phyloP scores from a whole-genome alignment of 768 basidiomycete species.

The Hysterangium stoloniferum region DNA sequence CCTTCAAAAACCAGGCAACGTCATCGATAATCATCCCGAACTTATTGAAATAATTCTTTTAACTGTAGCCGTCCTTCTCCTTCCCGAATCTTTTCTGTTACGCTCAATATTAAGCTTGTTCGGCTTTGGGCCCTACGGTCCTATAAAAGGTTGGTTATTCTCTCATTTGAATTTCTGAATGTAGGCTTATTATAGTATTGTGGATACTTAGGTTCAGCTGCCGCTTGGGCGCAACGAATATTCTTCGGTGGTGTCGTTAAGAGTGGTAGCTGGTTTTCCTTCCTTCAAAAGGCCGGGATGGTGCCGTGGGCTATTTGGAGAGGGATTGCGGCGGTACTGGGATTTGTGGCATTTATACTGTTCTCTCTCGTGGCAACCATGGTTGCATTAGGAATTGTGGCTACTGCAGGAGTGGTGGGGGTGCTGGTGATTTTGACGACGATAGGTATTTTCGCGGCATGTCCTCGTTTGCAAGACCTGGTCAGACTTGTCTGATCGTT shows the following conservation, averaged over 20 bases:
- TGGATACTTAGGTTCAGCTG: conserved; percentile 28
- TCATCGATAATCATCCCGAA: conserved; percentile 30
- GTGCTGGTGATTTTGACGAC: too few species aligned
- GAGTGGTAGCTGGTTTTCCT: conserved; percentile 29
- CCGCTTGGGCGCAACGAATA: conserved; percentile 28
- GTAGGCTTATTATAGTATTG: too few species aligned
- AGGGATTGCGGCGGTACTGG: too few species aligned
- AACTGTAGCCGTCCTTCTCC: conserved; percentile 18
- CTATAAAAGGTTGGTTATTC: background rate
- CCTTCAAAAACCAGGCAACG: too few species aligned
- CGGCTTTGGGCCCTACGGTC: conserved; percentile 25
- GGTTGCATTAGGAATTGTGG: too few species aligned
- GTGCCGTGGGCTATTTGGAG: too few species aligned
- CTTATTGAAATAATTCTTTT: conserved; percentile 22
- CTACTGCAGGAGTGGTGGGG: too few species aligned
- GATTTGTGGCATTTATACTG: too few species aligned
- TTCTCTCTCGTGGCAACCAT: too few species aligned
- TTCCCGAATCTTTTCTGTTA: conserved; percentile 26
- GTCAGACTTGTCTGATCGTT: too few species aligned
- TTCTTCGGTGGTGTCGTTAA: conserved; percentile 28
- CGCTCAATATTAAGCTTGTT: conserved; percentile 26
- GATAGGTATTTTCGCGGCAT: too few species aligned
- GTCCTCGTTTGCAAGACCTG: too few species aligned
- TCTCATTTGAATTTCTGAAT: background rate
- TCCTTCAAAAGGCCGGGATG: conserved; percentile 26